Percentiles rank a stretch among this genome's conserved stretches.
phyloP scores from a whole-genome alignment of 2,329 filamentous ascomycete species.

The Fonsecaea erecta region DNA sequence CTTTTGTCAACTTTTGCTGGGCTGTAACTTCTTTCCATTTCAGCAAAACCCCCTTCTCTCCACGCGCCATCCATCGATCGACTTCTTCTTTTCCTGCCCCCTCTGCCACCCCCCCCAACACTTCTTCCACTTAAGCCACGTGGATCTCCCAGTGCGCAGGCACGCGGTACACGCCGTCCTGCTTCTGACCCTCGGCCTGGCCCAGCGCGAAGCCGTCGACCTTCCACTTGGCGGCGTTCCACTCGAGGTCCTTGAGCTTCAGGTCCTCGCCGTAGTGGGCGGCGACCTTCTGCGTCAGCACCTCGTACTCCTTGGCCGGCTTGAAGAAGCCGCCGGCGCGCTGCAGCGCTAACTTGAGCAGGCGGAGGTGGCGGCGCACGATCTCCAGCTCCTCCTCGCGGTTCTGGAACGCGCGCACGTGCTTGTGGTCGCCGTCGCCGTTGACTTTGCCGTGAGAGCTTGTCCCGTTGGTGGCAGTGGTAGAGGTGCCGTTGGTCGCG shows the following conservation, averaged over 20 bases:
- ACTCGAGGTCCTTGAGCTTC: constrained; percentile 42
- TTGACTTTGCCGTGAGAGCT: constrained; percentile 2
- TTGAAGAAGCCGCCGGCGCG: constrained; percentile 53
- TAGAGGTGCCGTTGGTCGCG: not conserved
- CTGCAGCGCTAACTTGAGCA: constrained; percentile 48
- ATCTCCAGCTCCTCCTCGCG: constrained; percentile 40
- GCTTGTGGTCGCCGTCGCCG: constrained; percentile 32
- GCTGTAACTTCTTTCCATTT: not conserved
- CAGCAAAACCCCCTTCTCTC: too few species aligned
- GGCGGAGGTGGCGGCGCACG: constrained; percentile 45
- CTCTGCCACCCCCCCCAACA: not conserved
- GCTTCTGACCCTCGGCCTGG: constrained; percentile 48
- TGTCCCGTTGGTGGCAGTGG: not conserved
- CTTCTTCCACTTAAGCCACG: not conserved
- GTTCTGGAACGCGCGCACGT: constrained; percentile 29
- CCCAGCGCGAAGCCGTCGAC: constrained; percentile 52
- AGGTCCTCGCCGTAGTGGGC: constrained; percentile 40
- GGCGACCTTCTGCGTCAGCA: constrained; percentile 7
- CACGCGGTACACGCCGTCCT: constrained; percentile 14
- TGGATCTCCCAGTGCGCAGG: constrained; percentile 15
- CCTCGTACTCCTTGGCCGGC: constrained; percentile 54
- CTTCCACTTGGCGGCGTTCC: constrained; percentile 56
- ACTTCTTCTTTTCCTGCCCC: not conserved
- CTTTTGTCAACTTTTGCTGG: not conserved
- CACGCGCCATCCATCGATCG: not conserved